Percentiles rank a stretch among this genome's conserved stretches.
Evolutionary conservation across 257 asterid species (phyloP).

Genomic region (Pogostemon cablin): DNA sequence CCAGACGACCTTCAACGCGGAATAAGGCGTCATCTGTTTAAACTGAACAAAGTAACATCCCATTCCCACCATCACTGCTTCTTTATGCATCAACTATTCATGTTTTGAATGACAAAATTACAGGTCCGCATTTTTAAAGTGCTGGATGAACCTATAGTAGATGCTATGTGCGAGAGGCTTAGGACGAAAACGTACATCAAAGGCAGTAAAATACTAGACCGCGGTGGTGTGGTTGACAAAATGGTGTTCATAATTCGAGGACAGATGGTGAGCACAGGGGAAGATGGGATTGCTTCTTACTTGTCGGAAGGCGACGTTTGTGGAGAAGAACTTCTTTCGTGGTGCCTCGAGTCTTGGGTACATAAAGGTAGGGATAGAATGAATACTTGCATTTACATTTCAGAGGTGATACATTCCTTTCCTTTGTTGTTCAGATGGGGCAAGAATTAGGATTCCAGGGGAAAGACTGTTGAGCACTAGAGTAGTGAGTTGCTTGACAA

Average conservation of each 20-base stretch:
- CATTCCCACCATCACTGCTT: not conserved
- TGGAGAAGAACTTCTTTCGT: conserved; percentile 96
- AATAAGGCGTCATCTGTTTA: conserved; percentile 86
- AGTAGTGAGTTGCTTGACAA: conserved; percentile 63
- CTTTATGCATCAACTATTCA: not conserved
- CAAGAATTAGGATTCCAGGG: conserved; percentile 62
- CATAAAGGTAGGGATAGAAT: conserved; percentile 53
- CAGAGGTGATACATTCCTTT: not conserved
- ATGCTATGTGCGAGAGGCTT: conserved; percentile 84
- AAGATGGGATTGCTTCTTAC: conserved; percentile 57
- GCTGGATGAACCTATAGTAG: conserved; percentile 78
- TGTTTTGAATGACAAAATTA: conserved; percentile 1
- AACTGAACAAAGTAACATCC: conserved; percentile 70
- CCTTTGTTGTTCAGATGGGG: conserved; percentile 51
- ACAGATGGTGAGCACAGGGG: conserved; percentile 69
- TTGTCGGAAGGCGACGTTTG: conserved; percentile 81
- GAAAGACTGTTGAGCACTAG: conserved; percentile 72
- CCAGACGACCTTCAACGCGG: conserved; percentile 95
- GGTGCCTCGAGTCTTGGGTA: conserved; percentile 93
- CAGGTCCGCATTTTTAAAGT: conserved; percentile 83
- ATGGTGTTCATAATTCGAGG: conserved; percentile 96
- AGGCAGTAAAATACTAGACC: conserved; percentile 65
- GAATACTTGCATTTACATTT: not conserved
- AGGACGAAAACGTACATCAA: conserved; percentile 77
- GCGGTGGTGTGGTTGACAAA: conserved; percentile 78